Conservation (phyloP, 129 eudicot species). For the Flaveria trinervia region DNA sequence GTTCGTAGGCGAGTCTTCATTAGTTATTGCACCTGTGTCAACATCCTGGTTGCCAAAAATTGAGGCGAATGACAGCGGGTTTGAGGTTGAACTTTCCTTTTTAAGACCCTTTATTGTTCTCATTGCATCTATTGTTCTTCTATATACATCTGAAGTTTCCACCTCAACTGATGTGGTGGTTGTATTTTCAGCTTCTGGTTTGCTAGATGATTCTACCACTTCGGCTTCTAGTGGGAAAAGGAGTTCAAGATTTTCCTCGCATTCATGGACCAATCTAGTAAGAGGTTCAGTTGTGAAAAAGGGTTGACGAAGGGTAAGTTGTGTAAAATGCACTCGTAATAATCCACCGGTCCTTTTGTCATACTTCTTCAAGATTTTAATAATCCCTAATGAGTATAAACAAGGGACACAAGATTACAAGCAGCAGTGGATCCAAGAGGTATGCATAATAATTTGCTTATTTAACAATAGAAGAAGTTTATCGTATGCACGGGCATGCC, state of each 20-base stretch:
- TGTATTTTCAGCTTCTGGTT: slow-evolving; percentile 8
- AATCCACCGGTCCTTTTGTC: slow-evolving; percentile 90
- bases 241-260: slow-evolving; percentile 82
- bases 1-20: slow-evolving; percentile 26
- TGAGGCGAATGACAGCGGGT: slow-evolving; percentile 74
- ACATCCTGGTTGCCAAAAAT: slow-evolving; percentile 70
- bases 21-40: slow-evolving; percentile 67
- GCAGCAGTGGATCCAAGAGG: neutral
- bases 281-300: slow-evolving; percentile 89
- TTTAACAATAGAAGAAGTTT: neutral
- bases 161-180: slow-evolving; percentile 42
- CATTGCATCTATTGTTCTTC: slow-evolving; percentile 81
- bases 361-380: slow-evolving; percentile 85
- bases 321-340: slow-evolving; percentile 76
- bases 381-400: slow-evolving; percentile 52
- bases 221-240: slow-evolving; percentile 78
- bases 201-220: slow-evolving; percentile 58
- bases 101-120: slow-evolving; percentile 80
- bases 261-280: slow-evolving; percentile 69
- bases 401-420: slow-evolving; percentile 11
- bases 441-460: neutral
- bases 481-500: neutral
- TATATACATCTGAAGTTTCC: slow-evolving; percentile 62
- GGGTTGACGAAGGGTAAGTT: slow-evolving; percentile 76
- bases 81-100: slow-evolving; percentile 81